A percentile compares a stretch with the other conserved stretches of the same genome.
Evolutionary conservation across 2,329 filamentous ascomycete species (phyloP).

Genomic region (Colletotrichum eremochloae): DNA sequence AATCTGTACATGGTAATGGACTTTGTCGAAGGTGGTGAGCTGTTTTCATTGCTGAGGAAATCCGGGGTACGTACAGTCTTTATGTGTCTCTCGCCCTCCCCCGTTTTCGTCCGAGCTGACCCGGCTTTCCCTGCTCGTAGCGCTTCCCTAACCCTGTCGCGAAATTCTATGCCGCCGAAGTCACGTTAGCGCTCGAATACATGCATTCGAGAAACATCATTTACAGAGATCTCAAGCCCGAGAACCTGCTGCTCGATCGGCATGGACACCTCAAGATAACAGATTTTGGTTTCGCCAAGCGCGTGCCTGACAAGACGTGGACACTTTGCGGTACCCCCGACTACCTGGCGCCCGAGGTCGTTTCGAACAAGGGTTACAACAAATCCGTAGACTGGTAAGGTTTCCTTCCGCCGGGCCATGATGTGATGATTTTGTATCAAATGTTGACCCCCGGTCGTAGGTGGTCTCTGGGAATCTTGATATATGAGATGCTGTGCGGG

Average conservation of each 20-base stretch:
- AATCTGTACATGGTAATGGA: slow-evolving; percentile 99
- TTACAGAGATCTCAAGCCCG: slow-evolving; percentile 96
- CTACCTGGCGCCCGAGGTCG: slow-evolving; percentile 96
- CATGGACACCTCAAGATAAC: slow-evolving; percentile 97
- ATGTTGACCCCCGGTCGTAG: slow-evolving; percentile 59
- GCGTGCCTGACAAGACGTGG: slow-evolving; percentile 99
- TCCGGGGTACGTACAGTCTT: slow-evolving; percentile 75
- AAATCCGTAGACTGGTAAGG: slow-evolving; percentile 98
- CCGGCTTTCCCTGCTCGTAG: slow-evolving; percentile 61
- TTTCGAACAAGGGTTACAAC: slow-evolving; percentile 99
- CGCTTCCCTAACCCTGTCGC: slow-evolving; percentile 98
- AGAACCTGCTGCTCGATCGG: slow-evolving; percentile 91
- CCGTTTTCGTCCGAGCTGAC: slow-evolving; percentile 40
- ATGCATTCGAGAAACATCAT: slow-evolving; percentile 96
- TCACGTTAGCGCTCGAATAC: slow-evolving; percentile 95
- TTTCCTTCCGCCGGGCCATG: slow-evolving; percentile 26
- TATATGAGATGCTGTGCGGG: slow-evolving; percentile 99
- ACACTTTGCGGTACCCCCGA: slow-evolving; percentile 97
- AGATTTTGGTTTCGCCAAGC: slow-evolving; percentile 98
- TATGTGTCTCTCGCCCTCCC: background rate
- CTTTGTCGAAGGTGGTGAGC: slow-evolving; percentile 97
- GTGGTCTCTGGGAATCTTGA: slow-evolving; percentile 98
- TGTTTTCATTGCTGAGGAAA: slow-evolving; percentile 95
- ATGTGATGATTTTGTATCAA: slow-evolving; percentile 14
- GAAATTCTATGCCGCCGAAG: slow-evolving; percentile 99